Evolutionary conservation across 305 asterid species (phyloP), one percentile per base, ranked within the genome.

Genomic region (Salvia sclarea): DNA sequence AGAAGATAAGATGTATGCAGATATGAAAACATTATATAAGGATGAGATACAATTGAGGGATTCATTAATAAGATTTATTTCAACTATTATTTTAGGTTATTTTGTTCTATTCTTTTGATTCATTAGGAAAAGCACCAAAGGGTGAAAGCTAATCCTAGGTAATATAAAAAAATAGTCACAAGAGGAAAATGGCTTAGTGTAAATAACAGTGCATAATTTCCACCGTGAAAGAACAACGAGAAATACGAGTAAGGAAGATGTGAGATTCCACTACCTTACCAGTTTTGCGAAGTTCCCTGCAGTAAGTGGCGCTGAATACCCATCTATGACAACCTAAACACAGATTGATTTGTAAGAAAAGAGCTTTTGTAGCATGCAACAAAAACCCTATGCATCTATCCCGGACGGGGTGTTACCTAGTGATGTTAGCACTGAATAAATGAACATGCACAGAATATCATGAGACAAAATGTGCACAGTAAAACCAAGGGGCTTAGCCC

Each of bases 261-360:
- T 66, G 74, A 77, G 85, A 76, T 80, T 85, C 74, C 86, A 82
- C 78, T 85, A 93, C 96, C 95, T 91, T 93, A 93, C 98, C 97
- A 91, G 96, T 85, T 93, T 91, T 65, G 95, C 96, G 22, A 93
- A 91, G 84, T 93, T 93, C 76, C 96, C 96, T 16, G 98, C 95
- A 0, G 98, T 93, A 71, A 93, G 86, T 52, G 96, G 98, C 9
- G 98, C 95, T 21, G 96, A 93, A 75, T 79, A 93, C 67, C 98
- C 98, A 78, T 93, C 98, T 61, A 93, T 8, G 71, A 88, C 92
- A 72, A 88, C 91, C 98, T 93, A 66, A 70, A 52, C 18, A 52
- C 68, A 66, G 57, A 70, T 44, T 12, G 31, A 57, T 65, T 40
- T 38, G 58, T 76, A 63, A 73, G 74, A 64, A 24, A 43, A 55